phyloP scores from a whole-genome alignment of 768 basidiomycete species.

The Tulasnella sp. region DNA sequence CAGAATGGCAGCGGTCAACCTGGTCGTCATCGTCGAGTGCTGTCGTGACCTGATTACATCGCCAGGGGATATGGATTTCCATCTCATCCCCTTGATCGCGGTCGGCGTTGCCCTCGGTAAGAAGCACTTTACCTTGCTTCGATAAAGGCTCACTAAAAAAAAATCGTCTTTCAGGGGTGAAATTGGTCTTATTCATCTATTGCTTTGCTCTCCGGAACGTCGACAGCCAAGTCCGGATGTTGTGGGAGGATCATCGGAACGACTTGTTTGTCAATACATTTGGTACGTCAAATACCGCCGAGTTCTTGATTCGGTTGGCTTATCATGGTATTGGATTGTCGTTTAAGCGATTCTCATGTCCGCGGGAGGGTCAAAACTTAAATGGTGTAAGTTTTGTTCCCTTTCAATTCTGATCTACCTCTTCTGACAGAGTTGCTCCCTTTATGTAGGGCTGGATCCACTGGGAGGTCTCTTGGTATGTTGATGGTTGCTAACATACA shows the following conservation, averaged over 20 bases:
- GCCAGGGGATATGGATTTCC: constrained; percentile 45
- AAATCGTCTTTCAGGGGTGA: constrained; percentile 45
- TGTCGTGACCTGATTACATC: constrained; percentile 57
- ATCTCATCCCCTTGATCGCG: constrained; percentile 72
- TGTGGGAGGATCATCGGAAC: constrained; percentile 96
- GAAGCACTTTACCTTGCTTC: constrained; percentile 16
- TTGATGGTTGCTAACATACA: background rate
- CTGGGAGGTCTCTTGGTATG: constrained; percentile 61
- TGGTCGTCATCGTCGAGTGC: constrained; percentile 85
- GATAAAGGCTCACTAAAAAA: no score
- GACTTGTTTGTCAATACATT: constrained; percentile 77
- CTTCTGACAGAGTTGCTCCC: background rate
- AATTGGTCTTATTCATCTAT: constrained; percentile 79
- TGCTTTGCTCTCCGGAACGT: constrained; percentile 66
- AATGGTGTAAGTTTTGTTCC: constrained; percentile 53
- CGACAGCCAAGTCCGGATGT: constrained; percentile 86
- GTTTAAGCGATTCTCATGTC: constrained; percentile 68
- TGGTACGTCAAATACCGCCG: constrained; percentile 37
- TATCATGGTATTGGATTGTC: background rate
- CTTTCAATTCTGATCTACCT: no score
- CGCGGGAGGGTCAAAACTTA: constrained; percentile 64
- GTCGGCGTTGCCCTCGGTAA: constrained; percentile 74
- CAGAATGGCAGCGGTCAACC: constrained; percentile 86
- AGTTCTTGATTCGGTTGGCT: background rate
- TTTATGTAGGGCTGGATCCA: constrained; percentile 54